These are phyloP conservation scores for Trichosporon sp. DNA, from an alignment of 1,284 basidiomycete genomes.

Conservation along the genomic window DNA sequence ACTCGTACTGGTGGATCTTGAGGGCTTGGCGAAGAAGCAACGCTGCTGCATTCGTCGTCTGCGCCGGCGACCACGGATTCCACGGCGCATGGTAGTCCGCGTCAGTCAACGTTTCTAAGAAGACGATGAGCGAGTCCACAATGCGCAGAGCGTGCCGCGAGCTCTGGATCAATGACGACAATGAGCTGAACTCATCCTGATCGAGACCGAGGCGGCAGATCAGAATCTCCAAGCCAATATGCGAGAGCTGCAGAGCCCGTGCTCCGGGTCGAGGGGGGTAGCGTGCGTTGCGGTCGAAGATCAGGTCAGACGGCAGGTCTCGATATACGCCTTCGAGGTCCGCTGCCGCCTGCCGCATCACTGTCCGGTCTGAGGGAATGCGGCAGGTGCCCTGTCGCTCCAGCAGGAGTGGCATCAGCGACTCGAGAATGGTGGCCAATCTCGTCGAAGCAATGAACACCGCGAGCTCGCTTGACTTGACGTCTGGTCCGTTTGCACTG, in stretches of 20 bases:
- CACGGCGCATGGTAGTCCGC: slow-evolving; percentile 13
- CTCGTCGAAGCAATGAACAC: slow-evolving; percentile 16
- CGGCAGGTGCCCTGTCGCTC: slow-evolving; percentile 5
- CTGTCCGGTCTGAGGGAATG: background rate
- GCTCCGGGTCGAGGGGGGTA: background rate
- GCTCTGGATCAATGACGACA: slow-evolving; percentile 4
- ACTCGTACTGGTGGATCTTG: slow-evolving; percentile 6
- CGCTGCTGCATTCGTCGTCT: slow-evolving; percentile 16
- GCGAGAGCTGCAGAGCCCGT: slow-evolving; percentile 14
- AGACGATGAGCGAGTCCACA: slow-evolving; percentile 8
- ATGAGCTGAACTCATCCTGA: slow-evolving; percentile 14
- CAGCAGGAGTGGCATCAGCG: slow-evolving; percentile 14
- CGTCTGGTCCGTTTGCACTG: background rate
- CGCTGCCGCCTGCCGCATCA: slow-evolving; percentile 11
- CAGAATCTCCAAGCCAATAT: slow-evolving; percentile 13
- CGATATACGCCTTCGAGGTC: slow-evolving; percentile 17
- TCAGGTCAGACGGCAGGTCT: slow-evolving; percentile 13
- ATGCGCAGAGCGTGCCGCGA: slow-evolving; percentile 6
- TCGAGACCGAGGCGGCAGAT: slow-evolving; percentile 19
- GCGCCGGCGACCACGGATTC: slow-evolving; percentile 14
- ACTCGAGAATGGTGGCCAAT: slow-evolving; percentile 13
- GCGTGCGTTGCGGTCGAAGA: slow-evolving; percentile 1
- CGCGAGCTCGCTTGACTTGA: slow-evolving; percentile 5
- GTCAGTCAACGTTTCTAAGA: slow-evolving; percentile 7
- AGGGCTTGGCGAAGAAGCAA: slow-evolving; percentile 18